These are phyloP conservation scores for Paracorniculantispora psalliotae DNA, from an alignment of 2,329 filamentous ascomycete genomes.

Conservation along the genomic window DNA sequence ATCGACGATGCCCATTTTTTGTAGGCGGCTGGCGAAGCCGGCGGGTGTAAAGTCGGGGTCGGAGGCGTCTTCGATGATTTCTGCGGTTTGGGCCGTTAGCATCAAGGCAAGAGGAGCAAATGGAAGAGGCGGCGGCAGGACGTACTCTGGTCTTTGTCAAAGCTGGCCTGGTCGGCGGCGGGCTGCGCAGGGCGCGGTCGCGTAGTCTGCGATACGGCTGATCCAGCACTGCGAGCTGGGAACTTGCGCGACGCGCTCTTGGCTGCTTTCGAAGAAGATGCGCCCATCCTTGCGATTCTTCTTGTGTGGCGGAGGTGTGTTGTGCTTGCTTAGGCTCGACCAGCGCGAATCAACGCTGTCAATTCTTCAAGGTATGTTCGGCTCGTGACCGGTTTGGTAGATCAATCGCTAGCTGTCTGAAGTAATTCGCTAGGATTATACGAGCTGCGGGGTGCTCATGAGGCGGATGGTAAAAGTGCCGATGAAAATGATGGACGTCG, in stretches of 20 bases:
- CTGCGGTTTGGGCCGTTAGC: conserved; percentile 20
- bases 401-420: background rate
- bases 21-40: conserved; percentile 48
- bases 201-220: conserved; percentile 17
- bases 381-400: background rate
- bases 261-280: conserved; percentile 42
- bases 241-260: conserved; percentile 38
- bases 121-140: background rate
- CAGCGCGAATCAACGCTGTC: background rate
- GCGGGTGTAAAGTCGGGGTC: conserved; percentile 37
- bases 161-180: conserved; percentile 10
- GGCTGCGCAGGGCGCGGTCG: conserved; percentile 8
- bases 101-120: too few species aligned
- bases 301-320: background rate
- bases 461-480: background rate
- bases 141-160: conserved; percentile 14
- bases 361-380: background rate
- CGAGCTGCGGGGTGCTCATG: background rate
- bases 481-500: background rate
- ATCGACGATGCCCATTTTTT: conserved; percentile 50
- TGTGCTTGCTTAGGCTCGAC: background rate
- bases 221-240: conserved; percentile 33
- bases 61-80: conserved; percentile 34
- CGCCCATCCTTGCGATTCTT: conserved; percentile 33
- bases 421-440: background rate